phyloP scores from a whole-genome alignment of 1,284 basidiomycete genomes.

The Leccinum holopus region DNA sequence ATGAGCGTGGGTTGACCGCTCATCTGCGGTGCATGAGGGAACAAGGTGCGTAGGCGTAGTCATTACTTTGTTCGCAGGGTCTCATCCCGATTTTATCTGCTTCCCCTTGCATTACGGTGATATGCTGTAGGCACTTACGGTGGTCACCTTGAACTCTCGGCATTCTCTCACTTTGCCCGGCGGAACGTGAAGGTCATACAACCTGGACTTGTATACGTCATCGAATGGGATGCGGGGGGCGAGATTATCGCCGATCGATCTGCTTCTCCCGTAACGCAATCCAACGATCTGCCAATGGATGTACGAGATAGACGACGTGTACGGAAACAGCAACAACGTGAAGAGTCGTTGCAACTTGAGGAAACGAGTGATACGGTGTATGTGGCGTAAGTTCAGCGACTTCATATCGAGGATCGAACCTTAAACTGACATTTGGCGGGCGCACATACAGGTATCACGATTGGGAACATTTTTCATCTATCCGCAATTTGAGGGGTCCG shows the following conservation, averaged over 20 bases:
- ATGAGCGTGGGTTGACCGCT: conserved; percentile 70
- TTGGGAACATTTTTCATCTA: conserved; percentile 94
- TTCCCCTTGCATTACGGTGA: conserved; percentile 14
- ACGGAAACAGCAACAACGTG: conserved; percentile 30
- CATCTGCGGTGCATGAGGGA: conserved; percentile 77
- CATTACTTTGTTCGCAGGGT: conserved; percentile 4
- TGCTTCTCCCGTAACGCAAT: conserved; percentile 27
- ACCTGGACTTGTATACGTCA: conserved; percentile 82
- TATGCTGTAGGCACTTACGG: conserved; percentile 73
- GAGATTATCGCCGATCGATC: conserved; percentile 35
- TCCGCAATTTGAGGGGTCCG: conserved; percentile 83
- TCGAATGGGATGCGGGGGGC: conserved; percentile 66
- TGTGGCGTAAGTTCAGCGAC: conserved; percentile 64
- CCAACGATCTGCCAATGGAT: conserved; percentile 28
- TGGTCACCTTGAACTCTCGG: conserved; percentile 87
- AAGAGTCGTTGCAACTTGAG: conserved; percentile 31
- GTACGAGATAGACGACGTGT: conserved; percentile 34
- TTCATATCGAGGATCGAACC: conserved; percentile 14
- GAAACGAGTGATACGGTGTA: conserved; percentile 54
- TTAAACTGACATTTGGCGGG: conserved; percentile 14
- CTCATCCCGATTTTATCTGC: background rate
- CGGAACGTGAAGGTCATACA: conserved; percentile 90
- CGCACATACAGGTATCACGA: conserved; percentile 69
- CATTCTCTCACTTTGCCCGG: conserved; percentile 79
- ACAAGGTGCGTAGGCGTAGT: conserved; percentile 50